Conservation (phyloP, 495 filamentous ascomycete genomes). For the Amphirosellinia nigrospora region DNA sequence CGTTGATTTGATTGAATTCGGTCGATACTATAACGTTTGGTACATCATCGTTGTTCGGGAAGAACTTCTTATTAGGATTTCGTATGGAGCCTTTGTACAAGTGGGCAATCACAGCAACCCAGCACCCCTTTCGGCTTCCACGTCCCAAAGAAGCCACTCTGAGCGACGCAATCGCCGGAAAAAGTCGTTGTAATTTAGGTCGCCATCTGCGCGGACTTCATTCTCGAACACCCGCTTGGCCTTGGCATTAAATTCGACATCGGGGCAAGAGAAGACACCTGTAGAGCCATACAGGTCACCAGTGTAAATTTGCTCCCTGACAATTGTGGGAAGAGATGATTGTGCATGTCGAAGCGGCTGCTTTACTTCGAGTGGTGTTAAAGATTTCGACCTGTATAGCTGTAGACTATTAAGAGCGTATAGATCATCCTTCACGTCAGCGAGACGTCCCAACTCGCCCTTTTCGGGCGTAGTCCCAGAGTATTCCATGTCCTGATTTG, state of each 20-base stretch:
- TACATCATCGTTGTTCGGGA: not conserved
- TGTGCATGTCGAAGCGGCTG: slow-evolving; percentile 23
- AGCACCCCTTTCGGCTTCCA: slow-evolving; percentile 18
- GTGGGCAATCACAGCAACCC: slow-evolving; percentile 20
- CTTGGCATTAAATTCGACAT: not conserved
- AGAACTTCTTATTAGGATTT: slow-evolving; percentile 5
- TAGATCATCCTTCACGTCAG: slow-evolving; percentile 5
- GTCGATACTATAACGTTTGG: not conserved
- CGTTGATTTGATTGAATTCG: slow-evolving; percentile 9
- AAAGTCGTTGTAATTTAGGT: slow-evolving; percentile 18
- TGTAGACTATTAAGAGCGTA: slow-evolving; percentile 23
- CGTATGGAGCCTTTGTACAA: slow-evolving; percentile 1
- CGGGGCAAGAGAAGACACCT: slow-evolving; percentile 15
- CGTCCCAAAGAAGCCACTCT: slow-evolving; percentile 22
- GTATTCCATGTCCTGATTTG: not conserved
- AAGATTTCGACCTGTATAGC: slow-evolving; percentile 4
- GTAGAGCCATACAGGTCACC: slow-evolving; percentile 17
- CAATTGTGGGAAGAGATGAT: slow-evolving; percentile 9
- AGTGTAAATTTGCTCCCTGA: slow-evolving; percentile 7
- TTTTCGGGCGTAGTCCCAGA: not conserved
- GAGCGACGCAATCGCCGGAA: slow-evolving; percentile 20
- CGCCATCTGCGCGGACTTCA: slow-evolving; percentile 10
- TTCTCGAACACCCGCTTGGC: not conserved
- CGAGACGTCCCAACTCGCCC: not conserved
- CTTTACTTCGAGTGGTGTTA: slow-evolving; percentile 16